These are phyloP conservation scores for Solanum phureja DNA, from an alignment of 257 asterid species.

Conservation along the genomic window DNA sequence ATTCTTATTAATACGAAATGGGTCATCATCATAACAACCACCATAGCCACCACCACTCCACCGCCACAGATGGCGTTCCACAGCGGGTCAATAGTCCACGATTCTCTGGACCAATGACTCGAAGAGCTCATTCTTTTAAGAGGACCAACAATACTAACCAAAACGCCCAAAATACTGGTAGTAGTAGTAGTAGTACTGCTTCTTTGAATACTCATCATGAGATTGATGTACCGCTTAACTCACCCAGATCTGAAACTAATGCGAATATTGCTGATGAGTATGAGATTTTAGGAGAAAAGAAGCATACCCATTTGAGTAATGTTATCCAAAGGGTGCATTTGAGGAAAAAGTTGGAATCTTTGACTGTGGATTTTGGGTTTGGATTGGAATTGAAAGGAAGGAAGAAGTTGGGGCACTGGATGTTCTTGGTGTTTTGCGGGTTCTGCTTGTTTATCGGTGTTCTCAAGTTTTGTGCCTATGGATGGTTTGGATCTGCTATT, in stretches of 20 bases:
- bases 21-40: conserved; percentile 73
- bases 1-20: conserved; percentile 15
- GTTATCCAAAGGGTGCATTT: conserved; percentile 60
- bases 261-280: conserved; percentile 30
- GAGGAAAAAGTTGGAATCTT: conserved; percentile 61
- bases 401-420: conserved; percentile 69
- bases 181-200: background rate
- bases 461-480: conserved; percentile 78
- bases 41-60: conserved; percentile 36
- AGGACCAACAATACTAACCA: conserved; percentile 31
- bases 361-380: conserved; percentile 59
- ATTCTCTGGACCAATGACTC: conserved; percentile 88
- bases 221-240: conserved; percentile 67
- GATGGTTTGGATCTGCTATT: conserved; percentile 95
- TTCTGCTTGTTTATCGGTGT: conserved; percentile 68
- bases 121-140: conserved; percentile 76
- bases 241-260: conserved; percentile 79
- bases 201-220: conserved; percentile 30
- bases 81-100: conserved; percentile 93
- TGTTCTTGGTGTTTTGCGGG: conserved; percentile 79
- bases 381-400: conserved; percentile 66
- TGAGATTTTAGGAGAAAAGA: conserved; percentile 31
- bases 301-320: conserved; percentile 52
- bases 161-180: conserved; percentile 9
- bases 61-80: conserved; percentile 54